phyloP scores from a whole-genome alignment of 306 rosid genomes.

The Urtica urens region DNA sequence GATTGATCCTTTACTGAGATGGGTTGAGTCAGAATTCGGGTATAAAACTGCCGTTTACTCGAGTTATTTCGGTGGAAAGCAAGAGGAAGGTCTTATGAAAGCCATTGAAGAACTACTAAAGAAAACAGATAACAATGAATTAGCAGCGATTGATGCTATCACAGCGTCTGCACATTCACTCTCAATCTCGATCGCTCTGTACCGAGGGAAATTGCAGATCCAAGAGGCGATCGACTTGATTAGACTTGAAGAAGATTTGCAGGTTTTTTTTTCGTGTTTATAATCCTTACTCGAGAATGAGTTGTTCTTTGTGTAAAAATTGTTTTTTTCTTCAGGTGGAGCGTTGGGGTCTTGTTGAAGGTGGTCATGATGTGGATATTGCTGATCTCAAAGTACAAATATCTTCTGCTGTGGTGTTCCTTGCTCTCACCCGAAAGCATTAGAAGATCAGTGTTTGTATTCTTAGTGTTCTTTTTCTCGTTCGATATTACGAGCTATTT shows the following conservation, averaged over 20 bases:
- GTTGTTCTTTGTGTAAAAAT: not conserved
- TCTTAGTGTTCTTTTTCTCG: not conserved
- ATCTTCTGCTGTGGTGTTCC: slow-evolving; percentile 67
- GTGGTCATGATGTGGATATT: slow-evolving; percentile 88
- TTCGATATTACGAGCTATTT: too few species aligned
- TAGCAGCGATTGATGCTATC: slow-evolving; percentile 76
- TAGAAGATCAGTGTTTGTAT: slow-evolving; percentile 14
- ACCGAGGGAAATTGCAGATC: slow-evolving; percentile 50
- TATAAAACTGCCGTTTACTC: slow-evolving; percentile 62
- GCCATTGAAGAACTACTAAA: slow-evolving; percentile 50
- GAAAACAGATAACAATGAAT: slow-evolving; percentile 66
- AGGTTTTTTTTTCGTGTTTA: slow-evolving; percentile 30
- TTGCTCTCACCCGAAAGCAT: slow-evolving; percentile 57
- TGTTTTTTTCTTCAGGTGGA: slow-evolving; percentile 51
- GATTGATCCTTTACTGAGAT: slow-evolving; percentile 64
- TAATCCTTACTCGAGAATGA: not conserved
- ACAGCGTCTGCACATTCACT: slow-evolving; percentile 74
- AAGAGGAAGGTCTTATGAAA: slow-evolving; percentile 56
- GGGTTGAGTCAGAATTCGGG: slow-evolving; percentile 82
- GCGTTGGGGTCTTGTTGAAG: slow-evolving; percentile 94
- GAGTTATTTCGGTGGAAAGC: slow-evolving; percentile 69
- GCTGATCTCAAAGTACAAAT: slow-evolving; percentile 81
- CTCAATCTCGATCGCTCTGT: slow-evolving; percentile 47
- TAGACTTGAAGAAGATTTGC: slow-evolving; percentile 91
- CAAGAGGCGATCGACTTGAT: slow-evolving; percentile 73